These are phyloP conservation scores for Neurospora crassa DNA, from an alignment of 2,329 filamentous ascomycete genomes.

Conservation along the genomic window DNA sequence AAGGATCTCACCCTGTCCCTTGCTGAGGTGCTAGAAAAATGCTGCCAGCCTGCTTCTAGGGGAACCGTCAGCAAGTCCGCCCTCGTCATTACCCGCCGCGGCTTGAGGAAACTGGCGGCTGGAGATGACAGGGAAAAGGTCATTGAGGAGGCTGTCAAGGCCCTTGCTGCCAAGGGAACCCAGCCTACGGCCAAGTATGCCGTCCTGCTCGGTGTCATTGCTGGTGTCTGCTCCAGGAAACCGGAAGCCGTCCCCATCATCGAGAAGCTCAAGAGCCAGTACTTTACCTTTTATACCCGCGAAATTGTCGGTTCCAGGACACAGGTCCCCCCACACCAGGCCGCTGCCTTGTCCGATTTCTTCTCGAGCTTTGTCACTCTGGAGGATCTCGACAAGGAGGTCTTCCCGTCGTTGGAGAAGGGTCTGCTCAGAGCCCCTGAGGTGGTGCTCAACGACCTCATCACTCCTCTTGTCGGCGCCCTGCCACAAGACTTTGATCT, in stretches of 20 bases:
- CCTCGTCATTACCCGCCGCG: conserved; percentile 67
- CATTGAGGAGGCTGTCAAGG: conserved; percentile 52
- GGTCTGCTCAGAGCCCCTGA: conserved; percentile 82
- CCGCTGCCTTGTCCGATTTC: conserved; percentile 69
- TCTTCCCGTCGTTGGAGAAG: conserved; percentile 81
- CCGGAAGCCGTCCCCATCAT: conserved; percentile 52
- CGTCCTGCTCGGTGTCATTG: conserved; percentile 72
- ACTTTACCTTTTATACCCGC: conserved; percentile 74
- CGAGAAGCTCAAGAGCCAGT: conserved; percentile 56
- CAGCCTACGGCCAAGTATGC: conserved; percentile 61
- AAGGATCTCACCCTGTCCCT: conserved; percentile 57
- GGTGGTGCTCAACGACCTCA: conserved; percentile 70
- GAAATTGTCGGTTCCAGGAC: conserved; percentile 76
- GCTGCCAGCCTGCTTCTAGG: conserved; percentile 56
- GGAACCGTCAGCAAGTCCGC: conserved; percentile 62
- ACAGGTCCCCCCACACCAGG: conserved; percentile 60
- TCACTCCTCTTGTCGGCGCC: conserved; percentile 62
- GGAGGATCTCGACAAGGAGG: conserved; percentile 64
- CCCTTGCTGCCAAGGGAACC: conserved; percentile 58
- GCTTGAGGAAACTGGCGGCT: conserved; percentile 64
- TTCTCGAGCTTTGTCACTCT: conserved; percentile 64
- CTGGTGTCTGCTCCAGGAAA: conserved; percentile 74
- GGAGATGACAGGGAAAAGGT: conserved; percentile 48
- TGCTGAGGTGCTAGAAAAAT: conserved; percentile 69
- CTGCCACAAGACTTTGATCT: conserved; percentile 66